phyloP scores from a whole-genome alignment of 1,284 basidiomycete genomes.

The Ustilago loliicola region DNA sequence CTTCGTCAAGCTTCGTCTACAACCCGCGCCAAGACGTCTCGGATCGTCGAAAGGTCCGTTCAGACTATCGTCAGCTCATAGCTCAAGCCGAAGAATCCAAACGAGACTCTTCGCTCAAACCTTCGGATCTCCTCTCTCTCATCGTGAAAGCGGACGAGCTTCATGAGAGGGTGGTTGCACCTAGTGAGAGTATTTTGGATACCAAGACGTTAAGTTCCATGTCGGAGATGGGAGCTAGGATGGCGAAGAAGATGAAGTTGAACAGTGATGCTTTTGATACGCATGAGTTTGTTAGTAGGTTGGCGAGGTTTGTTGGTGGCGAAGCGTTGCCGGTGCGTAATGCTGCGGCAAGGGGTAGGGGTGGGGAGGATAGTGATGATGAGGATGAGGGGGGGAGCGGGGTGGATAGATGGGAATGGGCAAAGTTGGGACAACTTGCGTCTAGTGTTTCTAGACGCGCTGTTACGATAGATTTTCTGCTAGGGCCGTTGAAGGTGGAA shows the following conservation, averaged over 20 bases:
- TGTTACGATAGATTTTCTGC: slow-evolving; percentile 61
- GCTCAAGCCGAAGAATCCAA: slow-evolving; percentile 48
- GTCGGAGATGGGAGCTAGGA: slow-evolving; percentile 62
- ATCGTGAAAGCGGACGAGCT: slow-evolving; percentile 29
- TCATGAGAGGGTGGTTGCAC: slow-evolving; percentile 38
- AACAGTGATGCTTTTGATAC: slow-evolving; percentile 63
- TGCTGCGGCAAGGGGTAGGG: neutral
- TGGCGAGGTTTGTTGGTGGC: slow-evolving; percentile 59
- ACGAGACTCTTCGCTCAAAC: slow-evolving; percentile 35
- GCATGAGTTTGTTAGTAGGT: slow-evolving; percentile 57
- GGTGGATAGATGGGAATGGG: slow-evolving; percentile 61
- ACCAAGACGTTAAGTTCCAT: slow-evolving; percentile 58
- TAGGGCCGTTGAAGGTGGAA: slow-evolving; percentile 61
- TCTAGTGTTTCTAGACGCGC: slow-evolving; percentile 51
- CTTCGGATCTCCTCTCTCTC: slow-evolving; percentile 26
- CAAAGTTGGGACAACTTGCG: slow-evolving; percentile 49
- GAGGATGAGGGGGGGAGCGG: slow-evolving; percentile 19
- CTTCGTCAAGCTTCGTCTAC: slow-evolving; percentile 39
- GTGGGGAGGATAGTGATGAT: slow-evolving; percentile 29
- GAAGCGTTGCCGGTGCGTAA: slow-evolving; percentile 22
- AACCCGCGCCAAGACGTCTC: slow-evolving; percentile 47
- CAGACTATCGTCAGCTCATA: slow-evolving; percentile 58
- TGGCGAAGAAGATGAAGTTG: slow-evolving; percentile 65
- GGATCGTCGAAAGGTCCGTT: slow-evolving; percentile 55
- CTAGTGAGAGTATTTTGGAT: slow-evolving; percentile 55